These are phyloP conservation scores for Aspergillus sojae DNA, from an alignment of 2,329 filamentous ascomycete species.

Conservation along the genomic window DNA sequence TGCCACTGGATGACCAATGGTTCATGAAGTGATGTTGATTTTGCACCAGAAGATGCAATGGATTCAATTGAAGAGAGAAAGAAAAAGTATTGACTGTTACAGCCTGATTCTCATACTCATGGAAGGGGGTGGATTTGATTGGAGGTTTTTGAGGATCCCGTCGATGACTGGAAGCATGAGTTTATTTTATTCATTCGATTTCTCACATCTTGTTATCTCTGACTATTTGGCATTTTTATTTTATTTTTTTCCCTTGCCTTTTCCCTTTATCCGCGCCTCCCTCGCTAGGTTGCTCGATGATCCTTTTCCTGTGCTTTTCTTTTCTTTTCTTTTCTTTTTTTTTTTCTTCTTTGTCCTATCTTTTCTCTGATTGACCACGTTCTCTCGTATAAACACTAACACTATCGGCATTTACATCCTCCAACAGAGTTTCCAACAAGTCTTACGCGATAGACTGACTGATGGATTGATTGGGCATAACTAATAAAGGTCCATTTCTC, in stretches of 20 bases:
- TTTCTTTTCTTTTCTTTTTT: background rate
- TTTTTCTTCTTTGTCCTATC: background rate
- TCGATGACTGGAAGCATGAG: slow-evolving; percentile 4
- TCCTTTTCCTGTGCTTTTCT: background rate
- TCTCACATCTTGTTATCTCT: slow-evolving; percentile 14
- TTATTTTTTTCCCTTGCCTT: background rate
- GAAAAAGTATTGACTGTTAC: background rate
- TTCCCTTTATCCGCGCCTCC: background rate
- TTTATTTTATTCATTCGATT: slow-evolving; percentile 23
- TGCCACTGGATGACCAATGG: background rate
- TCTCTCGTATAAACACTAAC: background rate
- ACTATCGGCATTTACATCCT: background rate
- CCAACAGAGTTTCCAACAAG: background rate
- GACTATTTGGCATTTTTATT: slow-evolving; percentile 4
- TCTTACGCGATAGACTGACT: background rate
- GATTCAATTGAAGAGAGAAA: background rate
- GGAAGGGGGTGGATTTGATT: background rate
- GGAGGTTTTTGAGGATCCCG: background rate
- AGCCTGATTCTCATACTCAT: background rate
- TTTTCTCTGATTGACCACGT: background rate
- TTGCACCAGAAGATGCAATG: background rate
- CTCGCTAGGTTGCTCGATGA: background rate
- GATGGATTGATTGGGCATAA: slow-evolving; percentile 2
- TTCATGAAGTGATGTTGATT: background rate
- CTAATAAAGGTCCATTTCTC: background rate